Percentiles rank a stretch among this genome's conserved stretches.
phyloP scores from a whole-genome alignment of 352 stramenopile species.

The Globisporangium heterothallicum region DNA sequence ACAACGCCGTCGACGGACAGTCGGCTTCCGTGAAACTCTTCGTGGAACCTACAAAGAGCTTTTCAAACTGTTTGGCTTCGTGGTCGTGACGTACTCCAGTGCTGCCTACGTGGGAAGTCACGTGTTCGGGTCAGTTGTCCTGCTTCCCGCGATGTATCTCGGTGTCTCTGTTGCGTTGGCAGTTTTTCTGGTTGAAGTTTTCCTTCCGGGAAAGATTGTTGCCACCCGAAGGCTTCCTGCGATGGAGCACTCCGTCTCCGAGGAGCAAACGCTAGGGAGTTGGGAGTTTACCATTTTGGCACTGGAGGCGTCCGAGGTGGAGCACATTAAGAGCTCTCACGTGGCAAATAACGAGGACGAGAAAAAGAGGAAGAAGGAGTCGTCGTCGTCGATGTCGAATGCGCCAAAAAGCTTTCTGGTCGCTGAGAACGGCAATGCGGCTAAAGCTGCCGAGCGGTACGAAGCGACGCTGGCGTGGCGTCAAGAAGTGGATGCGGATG shows the following conservation, averaged over 20 bases:
- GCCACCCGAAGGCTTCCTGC: slow-evolving; percentile 23
- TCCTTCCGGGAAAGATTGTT: slow-evolving; percentile 44
- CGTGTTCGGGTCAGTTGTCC: slow-evolving; percentile 40
- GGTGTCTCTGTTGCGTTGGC: slow-evolving; percentile 29
- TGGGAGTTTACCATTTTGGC: slow-evolving; percentile 60
- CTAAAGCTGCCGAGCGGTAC: slow-evolving; percentile 57
- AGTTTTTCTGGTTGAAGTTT: slow-evolving; percentile 57
- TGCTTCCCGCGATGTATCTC: slow-evolving; percentile 50
- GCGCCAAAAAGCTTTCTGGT: slow-evolving; percentile 57
- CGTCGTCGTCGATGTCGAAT: not conserved
- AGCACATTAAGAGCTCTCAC: slow-evolving; percentile 19
- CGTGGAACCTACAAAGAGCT: slow-evolving; percentile 58
- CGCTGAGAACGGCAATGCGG: slow-evolving; percentile 58
- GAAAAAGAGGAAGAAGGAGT: slow-evolving; percentile 11
- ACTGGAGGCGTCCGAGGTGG: slow-evolving; percentile 54
- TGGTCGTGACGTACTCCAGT: slow-evolving; percentile 48
- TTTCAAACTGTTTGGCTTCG: slow-evolving; percentile 50
- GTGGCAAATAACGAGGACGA: not conserved
- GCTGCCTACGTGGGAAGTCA: slow-evolving; percentile 46
- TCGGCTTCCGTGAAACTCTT: slow-evolving; percentile 41
- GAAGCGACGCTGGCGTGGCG: slow-evolving; percentile 66
- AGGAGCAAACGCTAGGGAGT: slow-evolving; percentile 27
- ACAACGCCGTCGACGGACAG: slow-evolving; percentile 14
- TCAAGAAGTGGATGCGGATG: slow-evolving; percentile 67
- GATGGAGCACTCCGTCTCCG: not conserved